Evolutionary conservation across 257 asterid genomes (phyloP).

Genomic region (Gynochthodes officinalis): DNA sequence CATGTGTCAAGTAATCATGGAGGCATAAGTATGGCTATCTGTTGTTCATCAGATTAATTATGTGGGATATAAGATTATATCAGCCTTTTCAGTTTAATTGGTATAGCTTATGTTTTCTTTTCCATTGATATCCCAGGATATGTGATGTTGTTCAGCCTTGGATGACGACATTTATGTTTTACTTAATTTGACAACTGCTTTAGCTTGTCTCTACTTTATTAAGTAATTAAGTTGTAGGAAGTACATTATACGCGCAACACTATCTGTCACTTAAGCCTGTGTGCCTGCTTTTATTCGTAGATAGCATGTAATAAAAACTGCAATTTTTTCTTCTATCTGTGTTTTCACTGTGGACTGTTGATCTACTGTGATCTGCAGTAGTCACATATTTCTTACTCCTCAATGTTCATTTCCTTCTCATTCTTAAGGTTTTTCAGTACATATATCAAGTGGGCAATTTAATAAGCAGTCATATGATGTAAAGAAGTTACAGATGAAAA

Average conservation of each 20-base stretch:
- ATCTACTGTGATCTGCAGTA: neutral
- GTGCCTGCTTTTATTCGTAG: neutral
- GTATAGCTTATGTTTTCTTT: neutral
- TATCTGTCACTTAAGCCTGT: neutral
- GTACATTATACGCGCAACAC: neutral
- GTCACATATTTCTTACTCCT: neutral
- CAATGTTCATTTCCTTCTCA: neutral
- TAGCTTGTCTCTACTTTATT: neutral
- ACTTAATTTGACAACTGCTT: neutral
- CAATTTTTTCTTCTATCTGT: neutral
- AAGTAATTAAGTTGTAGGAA: neutral
- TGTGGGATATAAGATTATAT: neutral
- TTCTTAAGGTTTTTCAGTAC: neutral
- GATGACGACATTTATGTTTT: neutral
- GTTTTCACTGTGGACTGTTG: neutral
- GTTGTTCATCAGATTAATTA: neutral
- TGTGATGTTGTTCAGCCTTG: neutral
- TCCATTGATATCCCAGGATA: no score
- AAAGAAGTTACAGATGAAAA: neutral
- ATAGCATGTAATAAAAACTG: no score
- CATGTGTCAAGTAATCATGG: neutral
- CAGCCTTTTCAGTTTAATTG: neutral
- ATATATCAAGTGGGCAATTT: neutral
- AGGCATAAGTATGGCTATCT: neutral
- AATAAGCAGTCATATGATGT: neutral